Conservation (phyloP, 305 asterid species). For the Fraxinus greggii region DNA sequence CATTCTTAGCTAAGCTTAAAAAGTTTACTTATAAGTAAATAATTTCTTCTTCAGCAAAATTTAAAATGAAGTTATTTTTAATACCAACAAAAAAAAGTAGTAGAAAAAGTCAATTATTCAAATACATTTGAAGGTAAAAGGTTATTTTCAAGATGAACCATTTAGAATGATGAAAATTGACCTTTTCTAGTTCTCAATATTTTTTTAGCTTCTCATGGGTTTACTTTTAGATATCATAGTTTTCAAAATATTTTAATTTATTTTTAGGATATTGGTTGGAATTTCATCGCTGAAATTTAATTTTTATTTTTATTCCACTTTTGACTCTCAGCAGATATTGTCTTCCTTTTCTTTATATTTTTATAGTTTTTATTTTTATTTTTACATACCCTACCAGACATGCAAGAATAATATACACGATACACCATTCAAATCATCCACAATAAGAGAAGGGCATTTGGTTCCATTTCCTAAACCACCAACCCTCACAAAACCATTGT, state of each 20-base stretch:
- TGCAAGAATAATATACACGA: background rate
- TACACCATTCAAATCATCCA: background rate
- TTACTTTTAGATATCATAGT: background rate
- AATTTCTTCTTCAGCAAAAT: background rate
- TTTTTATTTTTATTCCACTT: too few relatives aligned
- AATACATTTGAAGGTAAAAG: background rate
- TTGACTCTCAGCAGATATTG: background rate
- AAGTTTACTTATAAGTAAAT: background rate
- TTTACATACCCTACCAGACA: background rate
- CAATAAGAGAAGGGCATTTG: background rate
- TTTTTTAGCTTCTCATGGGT: background rate
- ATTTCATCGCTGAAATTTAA: background rate
- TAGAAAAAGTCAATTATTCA: background rate
- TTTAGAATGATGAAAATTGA: background rate
- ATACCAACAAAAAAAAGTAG: background rate
- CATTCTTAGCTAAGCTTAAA: background rate
- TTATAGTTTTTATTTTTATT: too few relatives aligned
- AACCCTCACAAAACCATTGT: background rate
- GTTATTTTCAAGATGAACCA: background rate
- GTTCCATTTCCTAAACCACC: background rate
- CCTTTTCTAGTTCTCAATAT: background rate
- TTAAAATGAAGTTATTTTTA: too few relatives aligned
- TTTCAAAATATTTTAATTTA: background rate
- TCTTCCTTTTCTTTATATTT: background rate
- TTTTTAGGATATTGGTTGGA: background rate